Conservation (phyloP, 106 monocot genomes). For the Xerophyta viscosa region DNA sequence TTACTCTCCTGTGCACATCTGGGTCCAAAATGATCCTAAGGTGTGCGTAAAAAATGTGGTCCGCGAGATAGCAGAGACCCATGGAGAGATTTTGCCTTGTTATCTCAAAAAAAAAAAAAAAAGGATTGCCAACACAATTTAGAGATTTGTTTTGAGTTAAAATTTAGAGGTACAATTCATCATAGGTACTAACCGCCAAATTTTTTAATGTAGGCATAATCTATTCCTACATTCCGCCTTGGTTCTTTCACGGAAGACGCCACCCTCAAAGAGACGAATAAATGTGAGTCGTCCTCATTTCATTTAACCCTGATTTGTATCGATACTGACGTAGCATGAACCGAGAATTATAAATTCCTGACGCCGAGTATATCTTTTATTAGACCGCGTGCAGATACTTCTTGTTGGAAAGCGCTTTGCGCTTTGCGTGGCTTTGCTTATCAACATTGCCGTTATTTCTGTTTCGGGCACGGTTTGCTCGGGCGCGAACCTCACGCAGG, state of each 20-base stretch:
- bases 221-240: slow-evolving; percentile 56
- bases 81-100: too few species aligned
- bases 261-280: slow-evolving; percentile 37
- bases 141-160: too few species aligned
- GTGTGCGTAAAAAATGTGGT: too few species aligned
- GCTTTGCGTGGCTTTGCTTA: slow-evolving; percentile 40
- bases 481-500: slow-evolving; percentile 13
- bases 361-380: background rate
- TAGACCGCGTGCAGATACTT: slow-evolving; percentile 56
- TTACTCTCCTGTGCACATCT: too few species aligned
- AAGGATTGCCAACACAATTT: too few species aligned
- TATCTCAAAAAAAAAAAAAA: too few species aligned
- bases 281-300: too few species aligned
- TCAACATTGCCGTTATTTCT: slow-evolving; percentile 53
- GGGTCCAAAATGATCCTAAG: too few species aligned
- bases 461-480: slow-evolving; percentile 45
- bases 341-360: too few species aligned
- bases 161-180: background rate
- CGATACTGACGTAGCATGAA: too few species aligned
- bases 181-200: background rate
- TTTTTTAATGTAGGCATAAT: slow-evolving; percentile 30
- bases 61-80: too few species aligned
- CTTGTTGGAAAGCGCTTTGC: slow-evolving; percentile 54
- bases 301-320: too few species aligned
- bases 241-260: slow-evolving; percentile 53